Conservation (phyloP, 257 asterid species). For the Solanum bukasovii region DNA sequence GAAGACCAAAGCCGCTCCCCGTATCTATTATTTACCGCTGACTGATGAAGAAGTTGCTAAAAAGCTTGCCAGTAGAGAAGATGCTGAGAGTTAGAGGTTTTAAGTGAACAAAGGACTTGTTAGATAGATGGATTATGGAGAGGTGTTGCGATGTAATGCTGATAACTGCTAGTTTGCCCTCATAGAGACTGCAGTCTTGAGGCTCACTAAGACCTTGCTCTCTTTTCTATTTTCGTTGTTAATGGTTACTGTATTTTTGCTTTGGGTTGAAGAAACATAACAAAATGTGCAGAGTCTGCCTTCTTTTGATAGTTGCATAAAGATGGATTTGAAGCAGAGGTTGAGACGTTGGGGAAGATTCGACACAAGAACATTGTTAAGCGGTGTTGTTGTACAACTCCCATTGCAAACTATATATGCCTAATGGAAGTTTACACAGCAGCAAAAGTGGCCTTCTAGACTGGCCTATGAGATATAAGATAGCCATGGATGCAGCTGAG, state of each 20-base stretch:
- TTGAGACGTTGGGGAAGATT: constrained; percentile 71
- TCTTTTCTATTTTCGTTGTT: background rate
- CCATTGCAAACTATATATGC: constrained; percentile 73
- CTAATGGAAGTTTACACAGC: constrained; percentile 18
- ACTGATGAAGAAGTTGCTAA: constrained; percentile 20
- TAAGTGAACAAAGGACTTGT: background rate
- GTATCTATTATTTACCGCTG: constrained; percentile 28
- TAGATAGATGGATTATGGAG: background rate
- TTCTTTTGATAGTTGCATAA: background rate
- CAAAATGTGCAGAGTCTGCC: background rate
- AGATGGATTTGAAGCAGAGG: constrained; percentile 66
- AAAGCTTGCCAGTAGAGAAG: background rate
- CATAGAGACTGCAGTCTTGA: background rate
- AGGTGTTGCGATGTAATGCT: background rate
- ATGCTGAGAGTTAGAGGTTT: background rate
- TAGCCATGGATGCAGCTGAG: constrained; percentile 83
- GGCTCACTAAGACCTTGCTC: background rate
- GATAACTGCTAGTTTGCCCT: background rate
- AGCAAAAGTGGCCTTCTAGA: no score
- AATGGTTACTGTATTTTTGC: background rate
- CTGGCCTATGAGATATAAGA: constrained; percentile 11
- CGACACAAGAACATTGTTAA: no score
- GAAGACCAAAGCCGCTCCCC: constrained; percentile 17
- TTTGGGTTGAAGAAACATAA: background rate
- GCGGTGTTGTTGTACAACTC: constrained; percentile 66